Evolutionary conservation across 805 yeast species (phyloP).

Genomic region (Sugiyamaella americana): DNA sequence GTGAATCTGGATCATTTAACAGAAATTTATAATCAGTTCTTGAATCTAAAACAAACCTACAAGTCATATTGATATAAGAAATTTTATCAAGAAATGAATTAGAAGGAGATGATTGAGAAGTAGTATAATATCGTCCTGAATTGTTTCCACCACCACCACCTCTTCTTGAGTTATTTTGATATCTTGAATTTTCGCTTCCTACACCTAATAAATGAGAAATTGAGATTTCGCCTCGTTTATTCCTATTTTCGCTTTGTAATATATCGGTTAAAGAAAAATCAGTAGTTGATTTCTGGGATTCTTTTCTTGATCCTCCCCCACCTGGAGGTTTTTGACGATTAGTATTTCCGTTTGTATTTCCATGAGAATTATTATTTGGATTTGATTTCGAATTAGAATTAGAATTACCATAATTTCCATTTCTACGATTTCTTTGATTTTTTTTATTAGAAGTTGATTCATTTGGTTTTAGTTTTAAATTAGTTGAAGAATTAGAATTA

Average conservation of each 20-base stretch:
- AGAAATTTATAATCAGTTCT: conserved; percentile 52
- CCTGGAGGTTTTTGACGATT: background rate
- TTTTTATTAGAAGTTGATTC: no score
- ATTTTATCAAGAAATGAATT: conserved; percentile 22
- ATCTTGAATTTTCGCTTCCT: background rate
- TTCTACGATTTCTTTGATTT: no score
- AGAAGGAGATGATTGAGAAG: background rate
- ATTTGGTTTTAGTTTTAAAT: no score
- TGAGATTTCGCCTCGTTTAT: conserved; percentile 20
- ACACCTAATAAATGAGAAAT: conserved; percentile 16
- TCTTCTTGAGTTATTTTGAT: background rate
- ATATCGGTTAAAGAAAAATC: conserved; percentile 7
- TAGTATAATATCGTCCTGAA: background rate
- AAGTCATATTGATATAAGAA: conserved; percentile 65
- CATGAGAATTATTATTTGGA: no score
- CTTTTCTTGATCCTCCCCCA: background rate
- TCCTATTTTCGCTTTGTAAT: conserved; percentile 6
- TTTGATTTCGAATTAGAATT: no score
- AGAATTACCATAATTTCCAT: no score
- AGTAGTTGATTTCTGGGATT: background rate
- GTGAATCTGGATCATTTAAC: conserved; percentile 66
- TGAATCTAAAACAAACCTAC: conserved; percentile 72
- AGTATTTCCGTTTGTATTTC: background rate
- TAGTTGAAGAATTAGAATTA: no score
- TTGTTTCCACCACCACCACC: background rate